Base-by-base conservation (phyloP, 78 protist genomes). In the Dictyostelium citrinum region DNA sequence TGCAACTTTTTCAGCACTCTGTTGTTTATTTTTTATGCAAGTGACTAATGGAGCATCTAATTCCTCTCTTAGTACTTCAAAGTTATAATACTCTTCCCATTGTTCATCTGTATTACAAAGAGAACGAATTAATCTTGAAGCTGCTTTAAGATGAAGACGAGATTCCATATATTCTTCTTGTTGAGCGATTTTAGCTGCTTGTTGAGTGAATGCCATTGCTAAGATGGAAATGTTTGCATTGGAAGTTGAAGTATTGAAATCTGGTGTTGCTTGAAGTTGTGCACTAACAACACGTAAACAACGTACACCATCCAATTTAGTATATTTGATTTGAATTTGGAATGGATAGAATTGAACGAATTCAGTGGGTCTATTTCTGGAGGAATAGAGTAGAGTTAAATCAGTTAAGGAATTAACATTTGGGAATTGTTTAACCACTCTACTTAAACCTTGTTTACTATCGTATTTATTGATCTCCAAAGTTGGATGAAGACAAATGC, bases 271-370 rank as follows among this genome's bases (percentile, higher is more conserved):
- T 17, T 8, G 90, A 8, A 75, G 41, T 49, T 8, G 10, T 5
- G 75, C 70, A 58, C 91, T 67, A n/a, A 86, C 45, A 37, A 95
- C 96, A 41, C 95, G 93, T n/a, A 88, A 31, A 33, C 90, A 84
- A 29, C 83, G 68, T 70, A 39, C 75, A 8, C 96, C 96, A 37
- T 95, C 92, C 7, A 86, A 45, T 31, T 81, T 58, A 20, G 96
- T 95, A 51, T 90, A 95, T 29, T 83, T 55, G 12, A 95, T 76
- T 46, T 95, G 96, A 17, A 82, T 60, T 86, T 90, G 90, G 95
- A 77, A 90, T 82, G 91, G 90, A 37, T 82, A 83, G 9, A 70
- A 68, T 12, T 71, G 39, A 1, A 76, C 79, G 3, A 72, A 27
- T 12, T 68, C 85, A 0, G 55, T 64, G 1, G 43, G 45, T 43